Evolutionary conservation across 2,329 filamentous ascomycete species (phyloP).

Genomic region (Pestalotiopsis sp.): DNA sequence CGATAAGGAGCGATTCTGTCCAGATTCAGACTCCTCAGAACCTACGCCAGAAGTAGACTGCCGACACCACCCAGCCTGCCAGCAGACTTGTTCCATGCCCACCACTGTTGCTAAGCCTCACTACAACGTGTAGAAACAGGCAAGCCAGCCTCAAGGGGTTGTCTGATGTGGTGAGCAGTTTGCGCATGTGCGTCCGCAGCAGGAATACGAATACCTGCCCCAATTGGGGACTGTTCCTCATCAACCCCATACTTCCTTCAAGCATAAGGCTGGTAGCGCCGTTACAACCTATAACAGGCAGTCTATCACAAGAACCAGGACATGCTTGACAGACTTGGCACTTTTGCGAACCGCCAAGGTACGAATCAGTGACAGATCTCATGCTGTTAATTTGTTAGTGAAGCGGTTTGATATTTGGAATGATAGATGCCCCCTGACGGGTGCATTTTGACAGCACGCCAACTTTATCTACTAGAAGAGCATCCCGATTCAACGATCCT

Average conservation of each 20-base stretch:
- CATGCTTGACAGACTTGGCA: neutral
- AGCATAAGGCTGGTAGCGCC: conserved; percentile 13
- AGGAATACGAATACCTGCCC: neutral
- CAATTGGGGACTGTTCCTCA: neutral
- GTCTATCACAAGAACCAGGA: neutral
- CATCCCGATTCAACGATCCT: too few species aligned
- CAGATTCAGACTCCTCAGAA: neutral
- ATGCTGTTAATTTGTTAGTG: neutral
- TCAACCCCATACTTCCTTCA: conserved; percentile 1
- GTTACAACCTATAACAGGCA: neutral
- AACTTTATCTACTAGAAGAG: neutral
- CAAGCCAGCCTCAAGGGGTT: neutral
- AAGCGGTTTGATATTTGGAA: neutral
- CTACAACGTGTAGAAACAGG: neutral
- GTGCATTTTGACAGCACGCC: neutral
- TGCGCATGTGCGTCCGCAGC: neutral
- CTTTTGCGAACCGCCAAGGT: neutral
- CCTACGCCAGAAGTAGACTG: too few species aligned
- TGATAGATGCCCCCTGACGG: neutral
- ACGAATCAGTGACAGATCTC: neutral
- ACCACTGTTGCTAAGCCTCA: neutral
- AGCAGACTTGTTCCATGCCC: neutral
- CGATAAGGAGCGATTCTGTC: neutral
- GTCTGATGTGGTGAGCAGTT: neutral
- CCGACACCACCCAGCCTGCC: neutral